Evolutionary conservation across 495 filamentous ascomycete species (phyloP).

Genomic region (Aspergillus haitiensis): DNA sequence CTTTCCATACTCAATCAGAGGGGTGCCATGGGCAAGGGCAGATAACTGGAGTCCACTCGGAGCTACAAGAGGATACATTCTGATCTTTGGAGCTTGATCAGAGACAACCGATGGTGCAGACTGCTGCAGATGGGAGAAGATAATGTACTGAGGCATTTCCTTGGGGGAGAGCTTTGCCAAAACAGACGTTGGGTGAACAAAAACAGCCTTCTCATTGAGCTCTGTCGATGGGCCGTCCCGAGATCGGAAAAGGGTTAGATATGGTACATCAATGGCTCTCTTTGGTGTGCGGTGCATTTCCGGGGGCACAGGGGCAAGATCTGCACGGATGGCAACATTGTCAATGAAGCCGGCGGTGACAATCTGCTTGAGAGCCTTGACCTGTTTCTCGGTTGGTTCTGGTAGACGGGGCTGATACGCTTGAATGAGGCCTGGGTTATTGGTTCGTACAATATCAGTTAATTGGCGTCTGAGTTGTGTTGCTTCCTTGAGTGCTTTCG

Average conservation of each 20-base stretch:
- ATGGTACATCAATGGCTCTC: conserved; percentile 84
- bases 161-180: conserved; percentile 68
- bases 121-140: conserved; percentile 83
- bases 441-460: conserved; percentile 71
- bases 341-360: conserved; percentile 92
- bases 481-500: conserved; percentile 83
- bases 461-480: conserved; percentile 81
- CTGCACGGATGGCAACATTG: conserved; percentile 90
- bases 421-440: conserved; percentile 66
- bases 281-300: conserved; percentile 69
- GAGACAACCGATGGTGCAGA: conserved; percentile 51
- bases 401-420: conserved; percentile 62
- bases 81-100: conserved; percentile 65
- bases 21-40: conserved; percentile 78
- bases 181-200: conserved; percentile 80
- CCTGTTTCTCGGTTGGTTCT: conserved; percentile 66
- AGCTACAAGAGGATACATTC: conserved; percentile 85
- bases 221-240: conserved; percentile 51
- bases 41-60: conserved; percentile 75
- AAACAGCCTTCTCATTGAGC: conserved; percentile 62
- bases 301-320: conserved; percentile 73
- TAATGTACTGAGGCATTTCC: conserved; percentile 79
- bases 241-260: conserved; percentile 80
- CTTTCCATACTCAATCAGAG: conserved; percentile 82
- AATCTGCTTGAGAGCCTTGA: conserved; percentile 85